Conservation (phyloP, 2,329 filamentous ascomycete species). For the Rhytidhysteron rufulum region DNA sequence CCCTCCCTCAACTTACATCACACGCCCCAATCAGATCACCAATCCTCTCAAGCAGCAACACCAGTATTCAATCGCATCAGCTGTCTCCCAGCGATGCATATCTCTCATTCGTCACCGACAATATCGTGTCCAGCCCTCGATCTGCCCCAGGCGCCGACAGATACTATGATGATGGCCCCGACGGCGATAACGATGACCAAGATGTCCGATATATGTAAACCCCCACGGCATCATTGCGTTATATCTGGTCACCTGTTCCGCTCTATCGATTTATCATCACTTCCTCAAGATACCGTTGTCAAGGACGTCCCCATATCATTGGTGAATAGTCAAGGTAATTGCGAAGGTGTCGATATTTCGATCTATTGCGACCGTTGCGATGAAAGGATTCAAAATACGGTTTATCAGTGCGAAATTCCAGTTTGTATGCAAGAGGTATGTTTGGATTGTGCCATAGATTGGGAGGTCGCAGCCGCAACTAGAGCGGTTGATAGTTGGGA, state of each 20-base stretch:
- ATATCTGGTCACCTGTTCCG: conserved; percentile 19
- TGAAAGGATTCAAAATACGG: conserved; percentile 11
- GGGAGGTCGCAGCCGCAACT: conserved; percentile 15
- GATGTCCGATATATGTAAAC: neutral
- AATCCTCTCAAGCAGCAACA: conserved; percentile 3
- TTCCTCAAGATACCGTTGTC: conserved; percentile 14
- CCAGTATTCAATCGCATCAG: conserved; percentile 16
- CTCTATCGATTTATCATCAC: conserved; percentile 11
- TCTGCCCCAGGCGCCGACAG: conserved; percentile 1
- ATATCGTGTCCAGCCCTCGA: conserved; percentile 1
- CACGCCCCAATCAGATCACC: too few species aligned
- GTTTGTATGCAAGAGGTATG: conserved; percentile 17
- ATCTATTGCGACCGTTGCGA: conserved; percentile 17
- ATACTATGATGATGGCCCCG: too few species aligned
- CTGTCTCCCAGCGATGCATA: neutral
- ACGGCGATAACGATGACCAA: neutral
- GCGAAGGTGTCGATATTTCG: conserved; percentile 15
- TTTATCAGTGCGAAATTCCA: conserved; percentile 18
- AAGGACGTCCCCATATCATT: conserved; percentile 17
- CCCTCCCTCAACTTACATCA: too few species aligned
- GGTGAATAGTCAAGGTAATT: conserved; percentile 7
- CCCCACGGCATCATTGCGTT: conserved; percentile 16
- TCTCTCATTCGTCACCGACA: neutral
- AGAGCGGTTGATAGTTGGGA: conserved; percentile 9
- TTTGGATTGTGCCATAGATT: conserved; percentile 13